These are phyloP conservation scores for Tilletiaria anomala DNA, from an alignment of 1,284 basidiomycete genomes.

Conservation along the genomic window DNA sequence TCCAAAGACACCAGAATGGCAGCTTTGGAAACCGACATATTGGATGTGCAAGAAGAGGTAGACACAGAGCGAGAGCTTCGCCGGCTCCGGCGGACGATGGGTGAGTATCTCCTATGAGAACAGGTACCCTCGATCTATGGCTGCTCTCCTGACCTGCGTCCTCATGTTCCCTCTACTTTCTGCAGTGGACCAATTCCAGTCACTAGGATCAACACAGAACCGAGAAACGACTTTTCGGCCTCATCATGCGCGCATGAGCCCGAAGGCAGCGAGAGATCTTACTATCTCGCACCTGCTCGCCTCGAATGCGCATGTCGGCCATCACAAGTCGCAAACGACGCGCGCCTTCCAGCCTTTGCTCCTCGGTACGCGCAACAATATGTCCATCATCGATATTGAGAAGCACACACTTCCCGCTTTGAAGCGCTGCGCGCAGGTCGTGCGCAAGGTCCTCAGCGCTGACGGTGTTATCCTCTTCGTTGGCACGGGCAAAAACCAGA, in stretches of 20 bases:
- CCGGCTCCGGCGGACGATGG: no score
- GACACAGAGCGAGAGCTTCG: no score
- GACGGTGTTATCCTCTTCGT: constrained; percentile 82
- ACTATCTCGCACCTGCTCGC: constrained; percentile 82
- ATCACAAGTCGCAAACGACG: constrained; percentile 65
- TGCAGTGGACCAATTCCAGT: constrained; percentile 53
- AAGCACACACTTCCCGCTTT: constrained; percentile 72
- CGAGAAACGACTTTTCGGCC: constrained; percentile 58
- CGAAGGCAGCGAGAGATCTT: constrained; percentile 50
- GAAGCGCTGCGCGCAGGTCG: constrained; percentile 72
- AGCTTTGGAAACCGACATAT: no score
- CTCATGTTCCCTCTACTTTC: no score
- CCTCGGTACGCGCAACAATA: constrained; percentile 76
- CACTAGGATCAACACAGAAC: constrained; percentile 64
- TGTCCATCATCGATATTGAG: constrained; percentile 90
- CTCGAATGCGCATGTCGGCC: constrained; percentile 84
- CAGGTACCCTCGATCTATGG: no score
- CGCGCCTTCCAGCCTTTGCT: constrained; percentile 82
- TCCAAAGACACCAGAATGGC: no score
- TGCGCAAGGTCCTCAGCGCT: constrained; percentile 62
- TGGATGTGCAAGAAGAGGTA: no score
- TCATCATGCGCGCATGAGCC: constrained; percentile 56
- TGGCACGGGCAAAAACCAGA: constrained; percentile 66
- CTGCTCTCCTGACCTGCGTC: no score
- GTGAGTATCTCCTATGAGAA: no score